Evolutionary conservation across 1,284 basidiomycete genomes (phyloP).

Genomic region (Fomitopsis pinicola): DNA sequence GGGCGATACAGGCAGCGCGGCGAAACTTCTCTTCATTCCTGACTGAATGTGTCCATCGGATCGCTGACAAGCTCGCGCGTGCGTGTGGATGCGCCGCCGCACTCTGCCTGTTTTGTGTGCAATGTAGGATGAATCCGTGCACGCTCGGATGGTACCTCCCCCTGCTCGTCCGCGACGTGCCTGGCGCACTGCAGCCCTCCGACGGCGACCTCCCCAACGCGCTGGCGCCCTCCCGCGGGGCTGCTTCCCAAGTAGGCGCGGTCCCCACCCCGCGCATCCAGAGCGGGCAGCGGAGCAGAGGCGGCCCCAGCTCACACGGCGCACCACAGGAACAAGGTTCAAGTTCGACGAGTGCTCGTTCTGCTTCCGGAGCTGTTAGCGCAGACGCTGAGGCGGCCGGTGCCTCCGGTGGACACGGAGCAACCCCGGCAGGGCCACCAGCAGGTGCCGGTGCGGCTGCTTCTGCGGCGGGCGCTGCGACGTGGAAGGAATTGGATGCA

Average conservation of each 20-base stretch:
- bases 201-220: conserved; percentile 30
- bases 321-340: not conserved
- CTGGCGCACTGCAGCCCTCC: conserved; percentile 63
- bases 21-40: conserved; percentile 6
- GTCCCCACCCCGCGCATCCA: not conserved
- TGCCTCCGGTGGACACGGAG: conserved; percentile 4
- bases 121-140: conserved; percentile 84
- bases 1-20: not conserved
- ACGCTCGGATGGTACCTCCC: conserved; percentile 95
- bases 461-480: conserved; percentile 24
- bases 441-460: not conserved
- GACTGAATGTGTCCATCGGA: conserved; percentile 19
- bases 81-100: not conserved
- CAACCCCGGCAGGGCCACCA: conserved; percentile 7
- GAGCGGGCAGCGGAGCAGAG: not conserved
- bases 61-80: conserved; percentile 7
- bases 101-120: not conserved
- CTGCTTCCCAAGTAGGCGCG: conserved; percentile 3
- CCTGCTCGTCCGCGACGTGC: conserved; percentile 65
- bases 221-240: conserved; percentile 7
- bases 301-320: not conserved
- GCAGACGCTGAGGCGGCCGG: conserved; percentile 12
- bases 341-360: not conserved
- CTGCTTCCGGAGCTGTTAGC: not conserved
- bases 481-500: conserved; percentile 74